Evolutionary conservation across 208 protist species (phyloP).

Genomic region (Tetramitus jugosus): DNA sequence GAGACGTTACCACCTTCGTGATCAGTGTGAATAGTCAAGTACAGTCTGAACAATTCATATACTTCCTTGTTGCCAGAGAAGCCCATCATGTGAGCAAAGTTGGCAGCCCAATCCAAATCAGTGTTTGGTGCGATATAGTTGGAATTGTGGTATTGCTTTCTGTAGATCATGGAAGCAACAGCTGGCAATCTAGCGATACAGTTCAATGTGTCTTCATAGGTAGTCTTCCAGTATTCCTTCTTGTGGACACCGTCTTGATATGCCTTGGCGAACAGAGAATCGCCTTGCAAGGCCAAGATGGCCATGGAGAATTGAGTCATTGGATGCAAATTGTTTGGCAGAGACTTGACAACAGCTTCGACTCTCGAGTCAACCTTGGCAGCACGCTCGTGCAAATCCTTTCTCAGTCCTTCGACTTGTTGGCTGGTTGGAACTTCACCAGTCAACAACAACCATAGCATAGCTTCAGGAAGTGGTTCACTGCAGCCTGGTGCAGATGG

Average conservation of each 20-base stretch:
- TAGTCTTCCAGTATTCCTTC: slow-evolving; percentile 86
- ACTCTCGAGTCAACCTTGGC: slow-evolving; percentile 52
- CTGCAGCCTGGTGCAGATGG: slow-evolving; percentile 60
- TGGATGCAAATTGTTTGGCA: slow-evolving; percentile 84
- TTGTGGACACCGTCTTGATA: slow-evolving; percentile 79
- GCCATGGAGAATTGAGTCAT: slow-evolving; percentile 81
- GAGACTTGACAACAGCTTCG: slow-evolving; percentile 61
- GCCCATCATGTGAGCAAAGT: slow-evolving; percentile 87
- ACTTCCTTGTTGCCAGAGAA: slow-evolving; percentile 70
- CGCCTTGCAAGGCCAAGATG: slow-evolving; percentile 76
- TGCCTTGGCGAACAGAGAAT: slow-evolving; percentile 80
- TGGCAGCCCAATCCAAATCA: slow-evolving; percentile 85
- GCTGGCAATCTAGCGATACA: slow-evolving; percentile 72
- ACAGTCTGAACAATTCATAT: slow-evolving; percentile 93
- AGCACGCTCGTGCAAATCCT: slow-evolving; percentile 70
- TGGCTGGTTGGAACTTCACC: slow-evolving; percentile 79
- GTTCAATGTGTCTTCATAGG: slow-evolving; percentile 84
- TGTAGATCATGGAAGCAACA: slow-evolving; percentile 82
- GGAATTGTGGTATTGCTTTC: slow-evolving; percentile 51
- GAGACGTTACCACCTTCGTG: slow-evolving; percentile 93
- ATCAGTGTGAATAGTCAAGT: slow-evolving; percentile 88
- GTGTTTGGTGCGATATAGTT: neutral
- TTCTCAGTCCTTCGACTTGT: slow-evolving; percentile 55
- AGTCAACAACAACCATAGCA: slow-evolving; percentile 93
- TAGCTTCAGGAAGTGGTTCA: slow-evolving; percentile 78